phyloP scores from a whole-genome alignment of 2,329 filamentous ascomycete genomes.

The Diplodia mutila region DNA sequence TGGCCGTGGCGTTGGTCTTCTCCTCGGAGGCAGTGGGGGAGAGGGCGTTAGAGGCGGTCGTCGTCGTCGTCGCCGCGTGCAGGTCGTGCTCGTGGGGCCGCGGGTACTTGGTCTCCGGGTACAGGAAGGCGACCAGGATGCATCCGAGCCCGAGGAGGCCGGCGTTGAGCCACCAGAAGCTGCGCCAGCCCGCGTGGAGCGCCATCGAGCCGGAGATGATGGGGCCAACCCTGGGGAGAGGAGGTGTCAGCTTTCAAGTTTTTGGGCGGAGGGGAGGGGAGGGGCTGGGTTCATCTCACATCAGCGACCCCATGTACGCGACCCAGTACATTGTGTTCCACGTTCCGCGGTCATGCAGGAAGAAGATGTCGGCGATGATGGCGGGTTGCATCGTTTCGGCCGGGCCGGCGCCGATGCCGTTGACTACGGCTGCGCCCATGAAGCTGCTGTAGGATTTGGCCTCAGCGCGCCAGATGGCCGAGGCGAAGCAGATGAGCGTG shows the following conservation, averaged over 20 bases:
- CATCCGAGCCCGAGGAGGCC: constrained; percentile 56
- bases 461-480: constrained; percentile 61
- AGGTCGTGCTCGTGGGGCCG: constrained; percentile 46
- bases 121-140: constrained; percentile 60
- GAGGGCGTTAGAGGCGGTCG: constrained; percentile 24
- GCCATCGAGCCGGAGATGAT: constrained; percentile 66
- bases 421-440: constrained; percentile 66
- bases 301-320: constrained; percentile 65
- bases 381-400: constrained; percentile 65
- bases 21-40: constrained; percentile 28
- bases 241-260: neutral
- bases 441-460: constrained; percentile 64
- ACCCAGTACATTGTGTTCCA: constrained; percentile 66
- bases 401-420: constrained; percentile 65
- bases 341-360: constrained; percentile 66
- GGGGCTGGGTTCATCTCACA: constrained; percentile 45
- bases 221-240: constrained; percentile 47
- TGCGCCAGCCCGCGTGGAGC: constrained; percentile 61
- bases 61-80: neutral
- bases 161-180: constrained; percentile 69
- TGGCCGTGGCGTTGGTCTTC: constrained; percentile 30
- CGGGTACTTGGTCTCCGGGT: constrained; percentile 66
- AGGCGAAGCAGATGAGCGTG: constrained; percentile 56
- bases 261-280: neutral
- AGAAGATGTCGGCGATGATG: constrained; percentile 67